A percentile compares a stretch with the other conserved stretches of the same genome.
Conservation (phyloP, 306 rosid species). For the peach (Prunus persica) region Prunus_persica_NCBIv2 NC_034013.1:1005001-1005500, state of each 20-base stretch:
- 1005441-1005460: not conserved
- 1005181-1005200: not conserved
- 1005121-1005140: not conserved
- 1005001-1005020: not conserved
- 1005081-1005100: not conserved
- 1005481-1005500: not conserved
- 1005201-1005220: not conserved
- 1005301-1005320: constrained; percentile 75
- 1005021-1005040: not conserved
- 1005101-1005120: not conserved
- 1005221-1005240: constrained; percentile 33
- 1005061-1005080: not conserved
- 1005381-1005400: constrained; percentile 89
- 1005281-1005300: constrained; percentile 65
- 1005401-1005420: constrained; percentile 51
- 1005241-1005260: constrained; percentile 70
- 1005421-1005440: not conserved
- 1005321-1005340: constrained; percentile 59
- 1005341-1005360: constrained; percentile 57
- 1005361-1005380: constrained; percentile 76
- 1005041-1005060: not conserved
- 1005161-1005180: constrained; percentile 1
- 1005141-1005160: not conserved
- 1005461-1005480: not conserved
- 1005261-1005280: constrained; percentile 84